Conservation (phyloP, 75 land plant species). For the Cupressus sempervirens region DNA sequence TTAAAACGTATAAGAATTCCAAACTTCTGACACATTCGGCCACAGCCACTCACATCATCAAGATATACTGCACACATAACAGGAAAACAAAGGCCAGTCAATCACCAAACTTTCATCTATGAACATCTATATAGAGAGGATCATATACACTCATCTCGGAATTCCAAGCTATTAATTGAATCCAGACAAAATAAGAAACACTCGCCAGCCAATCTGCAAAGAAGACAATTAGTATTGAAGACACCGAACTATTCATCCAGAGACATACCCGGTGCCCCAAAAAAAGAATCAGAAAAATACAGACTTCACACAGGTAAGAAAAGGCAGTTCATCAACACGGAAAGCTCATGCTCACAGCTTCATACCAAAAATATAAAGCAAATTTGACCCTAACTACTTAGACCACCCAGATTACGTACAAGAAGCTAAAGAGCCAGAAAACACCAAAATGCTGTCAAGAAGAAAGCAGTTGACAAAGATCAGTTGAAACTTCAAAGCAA, state of each 20-base stretch:
- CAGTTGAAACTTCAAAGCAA: neutral
- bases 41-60: neutral
- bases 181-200: neutral
- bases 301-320: neutral
- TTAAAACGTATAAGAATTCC: neutral
- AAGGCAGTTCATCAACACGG: neutral
- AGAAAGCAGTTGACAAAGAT: neutral
- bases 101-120: neutral
- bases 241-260: neutral
- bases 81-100: neutral
- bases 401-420: neutral
- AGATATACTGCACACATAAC: neutral
- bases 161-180: neutral
- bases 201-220: neutral
- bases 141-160: neutral
- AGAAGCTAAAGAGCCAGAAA: neutral
- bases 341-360: neutral
- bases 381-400: neutral
- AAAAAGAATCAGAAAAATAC: neutral
- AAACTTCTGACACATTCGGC: neutral
- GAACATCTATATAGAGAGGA: neutral
- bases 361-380: neutral
- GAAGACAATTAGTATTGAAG: neutral
- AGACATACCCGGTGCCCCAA: neutral
- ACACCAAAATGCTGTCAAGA: neutral